Conservation (phyloP, 192 early-diverging fungal genomes). For the Phlyctochytrium arcticum region DNA sequence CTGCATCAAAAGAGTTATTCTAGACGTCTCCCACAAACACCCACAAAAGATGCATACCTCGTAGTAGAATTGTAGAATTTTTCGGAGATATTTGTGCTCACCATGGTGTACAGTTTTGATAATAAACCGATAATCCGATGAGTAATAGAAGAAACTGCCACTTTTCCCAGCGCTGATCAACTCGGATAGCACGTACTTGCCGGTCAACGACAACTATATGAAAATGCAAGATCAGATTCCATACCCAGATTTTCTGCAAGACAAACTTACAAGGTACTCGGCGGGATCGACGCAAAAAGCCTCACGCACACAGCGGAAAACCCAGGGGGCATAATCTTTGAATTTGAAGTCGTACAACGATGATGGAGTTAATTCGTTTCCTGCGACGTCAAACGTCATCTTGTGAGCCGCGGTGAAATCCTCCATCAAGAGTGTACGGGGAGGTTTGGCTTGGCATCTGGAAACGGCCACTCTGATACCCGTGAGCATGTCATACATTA, state of each 20-base stretch:
- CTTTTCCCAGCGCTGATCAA: conserved; percentile 92
- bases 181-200: conserved; percentile 95
- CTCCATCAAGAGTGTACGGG: conserved; percentile 59
- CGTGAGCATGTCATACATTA: conserved; percentile 99
- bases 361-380: conserved; percentile 93
- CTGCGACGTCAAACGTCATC: conserved; percentile 92
- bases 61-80: background rate
- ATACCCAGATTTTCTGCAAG: background rate
- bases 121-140: conserved; percentile 96
- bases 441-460: conserved; percentile 79
- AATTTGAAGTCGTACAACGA: conserved; percentile 98
- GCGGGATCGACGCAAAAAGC: conserved; percentile 83
- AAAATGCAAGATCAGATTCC: conserved; percentile 1
- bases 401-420: conserved; percentile 91
- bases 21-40: no score
- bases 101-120: conserved; percentile 73
- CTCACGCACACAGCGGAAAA: conserved; percentile 87
- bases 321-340: conserved; percentile 98
- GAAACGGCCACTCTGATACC: conserved; percentile 89
- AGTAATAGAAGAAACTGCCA: conserved; percentile 97
- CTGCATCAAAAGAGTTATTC: no score
- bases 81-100: background rate
- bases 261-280: conserved; percentile 78
- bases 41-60: background rate
- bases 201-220: conserved; percentile 77